Evolutionary conservation across 352 stramenopile genomes (phyloP).

Genomic region (Globisporangium middletonii): DNA sequence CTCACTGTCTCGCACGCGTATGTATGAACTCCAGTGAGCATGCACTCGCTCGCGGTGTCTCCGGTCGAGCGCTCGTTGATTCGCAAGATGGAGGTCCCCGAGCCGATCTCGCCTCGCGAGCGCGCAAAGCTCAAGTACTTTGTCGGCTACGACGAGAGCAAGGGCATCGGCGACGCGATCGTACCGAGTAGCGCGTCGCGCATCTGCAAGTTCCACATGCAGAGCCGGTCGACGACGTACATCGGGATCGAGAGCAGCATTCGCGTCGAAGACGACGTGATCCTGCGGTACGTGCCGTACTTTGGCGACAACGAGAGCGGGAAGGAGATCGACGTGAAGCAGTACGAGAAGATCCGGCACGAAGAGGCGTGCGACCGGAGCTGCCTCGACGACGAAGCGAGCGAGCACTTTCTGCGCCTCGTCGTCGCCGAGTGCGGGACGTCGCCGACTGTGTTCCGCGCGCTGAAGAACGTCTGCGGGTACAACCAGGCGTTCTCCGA

Average conservation of each 20-base stretch:
- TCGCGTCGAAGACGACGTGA: slow-evolving; percentile 82
- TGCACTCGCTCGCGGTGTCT: slow-evolving; percentile 3
- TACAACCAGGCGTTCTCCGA: slow-evolving; percentile 59
- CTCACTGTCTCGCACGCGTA: neutral
- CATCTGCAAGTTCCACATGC: slow-evolving; percentile 31
- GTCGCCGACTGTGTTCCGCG: slow-evolving; percentile 49
- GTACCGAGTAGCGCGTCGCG: slow-evolving; percentile 26
- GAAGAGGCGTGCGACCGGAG: slow-evolving; percentile 32
- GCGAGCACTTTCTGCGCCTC: slow-evolving; percentile 66
- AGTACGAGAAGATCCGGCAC: slow-evolving; percentile 50
- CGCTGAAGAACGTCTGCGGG: slow-evolving; percentile 47
- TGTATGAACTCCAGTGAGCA: neutral
- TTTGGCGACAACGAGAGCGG: slow-evolving; percentile 90
- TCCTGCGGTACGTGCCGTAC: slow-evolving; percentile 87
- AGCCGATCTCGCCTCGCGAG: slow-evolving; percentile 17
- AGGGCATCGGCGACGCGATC: slow-evolving; percentile 14
- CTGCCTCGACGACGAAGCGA: slow-evolving; percentile 54
- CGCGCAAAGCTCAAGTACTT: slow-evolving; percentile 28
- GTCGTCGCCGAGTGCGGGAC: slow-evolving; percentile 49
- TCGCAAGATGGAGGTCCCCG: slow-evolving; percentile 35
- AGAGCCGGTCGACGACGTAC: slow-evolving; percentile 63
- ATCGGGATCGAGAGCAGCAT: slow-evolving; percentile 67
- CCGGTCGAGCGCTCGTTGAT: slow-evolving; percentile 28
- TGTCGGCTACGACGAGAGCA: slow-evolving; percentile 21
- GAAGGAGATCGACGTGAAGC: slow-evolving; percentile 63